Evolutionary conservation across 78 protist species (phyloP).

Genomic region (Speleostelium caveatum): DNA sequence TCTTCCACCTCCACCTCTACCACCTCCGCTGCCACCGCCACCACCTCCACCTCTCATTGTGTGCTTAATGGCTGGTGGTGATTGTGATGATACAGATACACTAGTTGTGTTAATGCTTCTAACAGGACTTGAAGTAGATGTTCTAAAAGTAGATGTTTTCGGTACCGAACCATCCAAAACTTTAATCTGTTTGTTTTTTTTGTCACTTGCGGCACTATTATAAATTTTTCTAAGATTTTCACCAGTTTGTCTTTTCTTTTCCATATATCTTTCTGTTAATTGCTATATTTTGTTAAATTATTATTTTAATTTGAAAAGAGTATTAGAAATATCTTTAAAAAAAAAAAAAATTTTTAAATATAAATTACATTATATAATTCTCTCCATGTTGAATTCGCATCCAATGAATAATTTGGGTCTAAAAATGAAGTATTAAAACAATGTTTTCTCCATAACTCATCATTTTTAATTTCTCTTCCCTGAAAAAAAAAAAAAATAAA

Average conservation of each 20-base stretch:
- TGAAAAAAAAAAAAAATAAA: background rate
- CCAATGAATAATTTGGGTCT: background rate
- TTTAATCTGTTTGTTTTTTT: slow-evolving; percentile 31
- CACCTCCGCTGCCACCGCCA: slow-evolving; percentile 2
- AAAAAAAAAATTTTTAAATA: too few species aligned
- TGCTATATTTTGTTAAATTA: too few species aligned
- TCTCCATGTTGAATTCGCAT: slow-evolving; percentile 10
- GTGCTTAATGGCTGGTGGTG: too few species aligned
- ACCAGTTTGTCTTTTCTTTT: slow-evolving; percentile 16
- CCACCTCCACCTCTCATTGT: too few species aligned
- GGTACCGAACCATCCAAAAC: background rate
- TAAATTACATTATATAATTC: slow-evolving; percentile 1
- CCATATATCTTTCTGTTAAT: background rate
- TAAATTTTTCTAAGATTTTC: slow-evolving; percentile 17
- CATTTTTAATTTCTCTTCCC: slow-evolving; percentile 28
- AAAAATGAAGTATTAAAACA: slow-evolving; percentile 11
- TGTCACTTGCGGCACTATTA: slow-evolving; percentile 10
- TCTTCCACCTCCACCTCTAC: background rate
- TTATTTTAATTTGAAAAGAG: too few species aligned
- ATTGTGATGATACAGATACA: background rate
- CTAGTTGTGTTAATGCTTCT: background rate
- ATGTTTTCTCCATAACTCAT: slow-evolving; percentile 37
- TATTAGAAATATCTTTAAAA: too few species aligned
- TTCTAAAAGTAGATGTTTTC: background rate
- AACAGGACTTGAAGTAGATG: background rate